phyloP scores from a whole-genome alignment of 2,329 filamentous ascomycete species.

The Colletotrichum ledebouriae region DNA sequence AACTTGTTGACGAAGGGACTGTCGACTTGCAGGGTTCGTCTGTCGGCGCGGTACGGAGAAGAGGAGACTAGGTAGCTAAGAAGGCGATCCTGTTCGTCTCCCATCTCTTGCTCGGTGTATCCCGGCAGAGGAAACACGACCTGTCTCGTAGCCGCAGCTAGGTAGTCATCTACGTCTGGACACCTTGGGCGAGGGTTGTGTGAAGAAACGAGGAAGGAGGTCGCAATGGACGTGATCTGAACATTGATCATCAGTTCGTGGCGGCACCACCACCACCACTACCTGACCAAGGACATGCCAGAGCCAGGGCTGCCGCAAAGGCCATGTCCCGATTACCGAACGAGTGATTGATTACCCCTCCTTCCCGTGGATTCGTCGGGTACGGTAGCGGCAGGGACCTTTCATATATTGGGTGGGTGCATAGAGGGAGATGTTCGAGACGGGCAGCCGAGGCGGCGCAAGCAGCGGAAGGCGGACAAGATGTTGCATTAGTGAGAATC shows the following conservation, averaged over 20 bases:
- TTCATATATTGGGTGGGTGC: constrained; percentile 17
- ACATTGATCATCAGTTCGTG: constrained; percentile 10
- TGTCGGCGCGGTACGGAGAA: not conserved
- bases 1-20: not conserved
- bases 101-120: constrained; percentile 3
- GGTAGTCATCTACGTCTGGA: not conserved
- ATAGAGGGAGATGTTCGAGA: not conserved
- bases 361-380: not conserved
- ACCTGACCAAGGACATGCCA: not conserved
- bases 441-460: not conserved
- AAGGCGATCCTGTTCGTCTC: constrained; percentile 15
- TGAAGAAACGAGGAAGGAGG: constrained; percentile 1
- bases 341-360: constrained; percentile 16
- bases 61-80: not conserved
- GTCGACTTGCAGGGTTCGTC: not conserved
- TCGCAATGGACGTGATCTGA: constrained; percentile 9
- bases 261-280: not conserved
- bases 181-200: not conserved
- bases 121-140: constrained; percentile 10
- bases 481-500: not conserved
- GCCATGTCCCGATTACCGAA: constrained; percentile 4
- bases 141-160: constrained; percentile 7
- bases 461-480: not conserved
- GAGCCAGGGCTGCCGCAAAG: constrained; percentile 8
- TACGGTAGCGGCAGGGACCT: constrained; percentile 23